These are phyloP conservation scores for Lactarius vividus DNA, from an alignment of 768 basidiomycete genomes.

Conservation along the genomic window DNA sequence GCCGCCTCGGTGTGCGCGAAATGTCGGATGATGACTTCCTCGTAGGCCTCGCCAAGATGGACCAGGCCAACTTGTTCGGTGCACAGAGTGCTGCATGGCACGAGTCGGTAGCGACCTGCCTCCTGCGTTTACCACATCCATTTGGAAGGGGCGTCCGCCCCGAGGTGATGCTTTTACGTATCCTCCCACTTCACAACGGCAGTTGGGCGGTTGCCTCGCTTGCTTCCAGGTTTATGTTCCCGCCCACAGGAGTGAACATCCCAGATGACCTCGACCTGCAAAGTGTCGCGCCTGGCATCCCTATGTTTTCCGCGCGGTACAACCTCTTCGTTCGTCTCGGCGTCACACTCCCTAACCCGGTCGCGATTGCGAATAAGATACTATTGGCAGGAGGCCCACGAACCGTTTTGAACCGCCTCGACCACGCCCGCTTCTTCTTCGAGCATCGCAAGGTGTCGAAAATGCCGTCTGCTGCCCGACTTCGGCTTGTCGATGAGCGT, in stretches of 20 bases:
- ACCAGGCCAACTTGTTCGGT: not conserved
- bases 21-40: slow-evolving; percentile 21
- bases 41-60: slow-evolving; percentile 13
- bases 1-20: slow-evolving; percentile 22
- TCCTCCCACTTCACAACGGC: slow-evolving; percentile 21
- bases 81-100: slow-evolving; percentile 17
- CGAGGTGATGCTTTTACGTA: slow-evolving; percentile 11
- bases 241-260: slow-evolving; percentile 11
- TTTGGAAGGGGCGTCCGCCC: not conserved
- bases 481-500: slow-evolving; percentile 18
- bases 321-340: slow-evolving; percentile 15
- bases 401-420: slow-evolving; percentile 1
- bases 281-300: slow-evolving; percentile 18
- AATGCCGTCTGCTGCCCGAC: slow-evolving; percentile 14
- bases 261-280: slow-evolving; percentile 23
- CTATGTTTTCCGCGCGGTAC: slow-evolving; percentile 12
- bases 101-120: slow-evolving; percentile 3
- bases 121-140: not conserved
- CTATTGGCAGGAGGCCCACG: slow-evolving; percentile 6
- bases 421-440: slow-evolving; percentile 26
- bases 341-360: slow-evolving; percentile 16
- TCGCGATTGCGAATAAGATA: slow-evolving; percentile 19
- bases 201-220: slow-evolving; percentile 1
- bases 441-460: slow-evolving; percentile 11
- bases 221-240: slow-evolving; percentile 11